phyloP scores from a whole-genome alignment of 495 filamentous ascomycete genomes.

The Talaromyces stipitatus region DNA sequence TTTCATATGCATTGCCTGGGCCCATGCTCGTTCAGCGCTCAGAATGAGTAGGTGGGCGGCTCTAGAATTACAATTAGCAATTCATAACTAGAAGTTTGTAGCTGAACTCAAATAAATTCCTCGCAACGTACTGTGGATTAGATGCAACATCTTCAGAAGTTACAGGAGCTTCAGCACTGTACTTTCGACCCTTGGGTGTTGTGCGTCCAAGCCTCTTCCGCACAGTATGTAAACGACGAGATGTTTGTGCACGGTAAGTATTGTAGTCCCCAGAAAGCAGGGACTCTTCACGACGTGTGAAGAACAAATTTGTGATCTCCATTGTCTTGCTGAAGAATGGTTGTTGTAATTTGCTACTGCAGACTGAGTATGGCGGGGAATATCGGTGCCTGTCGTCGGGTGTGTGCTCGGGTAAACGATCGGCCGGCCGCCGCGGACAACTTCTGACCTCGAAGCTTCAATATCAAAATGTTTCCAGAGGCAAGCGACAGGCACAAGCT shows the following conservation, averaged over 20 bases:
- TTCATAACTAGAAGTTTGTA: background rate
- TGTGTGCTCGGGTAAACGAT: conserved; percentile 34
- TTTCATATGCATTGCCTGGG: conserved; percentile 93
- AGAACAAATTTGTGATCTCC: conserved; percentile 85
- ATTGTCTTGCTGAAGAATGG: conserved; percentile 46
- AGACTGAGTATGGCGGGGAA: conserved; percentile 11
- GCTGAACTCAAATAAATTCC: background rate
- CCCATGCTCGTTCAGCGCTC: conserved; percentile 89
- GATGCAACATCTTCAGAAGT: conserved; percentile 68
- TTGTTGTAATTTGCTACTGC: conserved; percentile 7
- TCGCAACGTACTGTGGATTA: conserved; percentile 62
- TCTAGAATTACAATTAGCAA: conserved; percentile 37
- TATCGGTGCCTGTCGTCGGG: conserved; percentile 22
- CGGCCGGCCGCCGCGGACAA: conserved; percentile 16
- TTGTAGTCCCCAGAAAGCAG: conserved; percentile 83
- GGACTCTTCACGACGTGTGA: conserved; percentile 67
- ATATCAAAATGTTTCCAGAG: background rate
- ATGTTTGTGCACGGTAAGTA: conserved; percentile 73
- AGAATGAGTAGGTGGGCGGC: conserved; percentile 75
- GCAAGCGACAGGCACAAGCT: background rate
- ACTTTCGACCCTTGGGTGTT: conserved; percentile 79
- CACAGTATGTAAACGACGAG: conserved; percentile 71
- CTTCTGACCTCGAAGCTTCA: background rate
- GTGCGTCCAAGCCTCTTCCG: conserved; percentile 78
- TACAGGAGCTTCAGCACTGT: conserved; percentile 59